Evolutionary conservation across 208 protist genomes (phyloP).

Genomic region (Paratrypanosoma confusum): DNA sequence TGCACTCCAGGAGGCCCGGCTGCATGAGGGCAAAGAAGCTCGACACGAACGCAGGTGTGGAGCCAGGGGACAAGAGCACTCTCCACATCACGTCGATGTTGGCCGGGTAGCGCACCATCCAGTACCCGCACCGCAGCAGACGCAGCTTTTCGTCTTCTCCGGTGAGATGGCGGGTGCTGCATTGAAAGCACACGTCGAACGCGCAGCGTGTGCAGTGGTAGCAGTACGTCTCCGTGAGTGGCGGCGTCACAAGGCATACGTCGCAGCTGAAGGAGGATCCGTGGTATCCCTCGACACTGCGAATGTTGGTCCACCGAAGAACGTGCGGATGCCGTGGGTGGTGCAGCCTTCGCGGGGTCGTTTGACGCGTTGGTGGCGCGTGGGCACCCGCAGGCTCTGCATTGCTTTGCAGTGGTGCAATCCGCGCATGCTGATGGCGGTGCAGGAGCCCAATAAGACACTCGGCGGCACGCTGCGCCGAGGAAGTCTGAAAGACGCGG

Average conservation of each 20-base stretch:
- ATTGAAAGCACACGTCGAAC: slow-evolving; percentile 53
- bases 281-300: slow-evolving; percentile 22
- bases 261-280: slow-evolving; percentile 5
- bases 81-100: slow-evolving; percentile 72
- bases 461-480: no score
- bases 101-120: slow-evolving; percentile 69
- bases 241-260: neutral
- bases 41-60: no score
- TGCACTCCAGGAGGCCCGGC: no score
- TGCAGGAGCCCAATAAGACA: no score
- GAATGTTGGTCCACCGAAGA: slow-evolving; percentile 48
- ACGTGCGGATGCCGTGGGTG: slow-evolving; percentile 61
- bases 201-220: slow-evolving; percentile 15
- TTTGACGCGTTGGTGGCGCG: neutral
- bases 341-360: slow-evolving; percentile 12
- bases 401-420: no score
- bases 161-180: slow-evolving; percentile 5
- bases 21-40: no score
- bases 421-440: no score
- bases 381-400: no score
- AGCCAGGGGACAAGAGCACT: no score
- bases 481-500: no score
- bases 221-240: neutral
- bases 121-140: slow-evolving; percentile 39
- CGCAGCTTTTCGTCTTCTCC: slow-evolving; percentile 9